Base-by-base conservation (phyloP, 2,329 filamentous ascomycete species). In the Fusarium sp. region DNA sequence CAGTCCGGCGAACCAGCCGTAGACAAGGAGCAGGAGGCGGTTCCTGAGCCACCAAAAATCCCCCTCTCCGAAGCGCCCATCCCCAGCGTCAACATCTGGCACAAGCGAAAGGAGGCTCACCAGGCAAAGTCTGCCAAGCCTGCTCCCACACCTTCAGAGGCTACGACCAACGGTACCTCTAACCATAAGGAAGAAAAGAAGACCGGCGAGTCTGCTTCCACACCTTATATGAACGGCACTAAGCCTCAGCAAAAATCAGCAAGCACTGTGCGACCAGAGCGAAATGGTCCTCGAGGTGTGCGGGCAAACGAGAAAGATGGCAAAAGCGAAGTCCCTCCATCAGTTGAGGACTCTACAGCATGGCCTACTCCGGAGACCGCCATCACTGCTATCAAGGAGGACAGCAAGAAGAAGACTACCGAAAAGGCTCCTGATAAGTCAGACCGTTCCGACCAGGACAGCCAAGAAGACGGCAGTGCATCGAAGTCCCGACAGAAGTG, bases 361-460 rank as follows among this genome's bases (percentile, higher is more conserved):
- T 99, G 96, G 96, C 96, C 96, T 17, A 98, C 95, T 4, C 94
- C 94, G 1, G 93, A 97, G 71, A 88, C 90, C 51, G 89, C 90
- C 46, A 78, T 79, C 51, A 82, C 90, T 52, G 89, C 90, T 49
- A 79, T 79, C 45, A 82, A 84, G 67, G 93, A 96, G 71, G 87
- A 92, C 65, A 46, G 47, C 37, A 92, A 92, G 80, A 90, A 90
- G 74, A 94, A 93, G 78, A 80, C 84, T 3, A 85, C 89, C 56
- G 93, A 93, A 78, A 81, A 82, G 53, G 53, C 33, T 17, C 85
- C 90, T 57, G 93, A 93, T 78, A 80, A 82, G 48, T 79, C 82
- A 32, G 82, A 87, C 22, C 84, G 85, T 14, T 84, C 88, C 45
- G 90, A 92, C 65, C 87, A 90, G 47, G 90, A 92, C 68, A 81